A percentile compares a stretch with the other conserved stretches of the same genome.
Evolutionary conservation across 768 basidiomycete species (phyloP).

Genomic region (Kwoniella botswanensis): DNA sequence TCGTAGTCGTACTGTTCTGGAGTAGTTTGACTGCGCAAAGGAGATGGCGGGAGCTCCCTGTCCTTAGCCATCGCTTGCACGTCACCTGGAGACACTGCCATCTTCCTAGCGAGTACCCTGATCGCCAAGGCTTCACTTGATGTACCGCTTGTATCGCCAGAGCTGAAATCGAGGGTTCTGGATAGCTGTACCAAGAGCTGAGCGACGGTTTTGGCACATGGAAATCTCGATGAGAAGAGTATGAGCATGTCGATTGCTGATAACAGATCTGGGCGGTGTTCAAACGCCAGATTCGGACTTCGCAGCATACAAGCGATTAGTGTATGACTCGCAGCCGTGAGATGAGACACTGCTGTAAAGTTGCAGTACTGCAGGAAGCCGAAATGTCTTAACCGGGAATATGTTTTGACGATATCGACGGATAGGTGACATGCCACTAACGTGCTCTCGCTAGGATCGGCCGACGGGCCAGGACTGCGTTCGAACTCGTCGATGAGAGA

Average conservation of each 20-base stretch:
- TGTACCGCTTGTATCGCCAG: background rate
- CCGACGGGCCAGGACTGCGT: background rate
- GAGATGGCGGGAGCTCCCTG: background rate
- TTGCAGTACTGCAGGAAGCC: conserved; percentile 19
- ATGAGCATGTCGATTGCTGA: conserved; percentile 19
- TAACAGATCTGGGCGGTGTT: conserved; percentile 16
- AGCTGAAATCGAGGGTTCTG: conserved; percentile 3
- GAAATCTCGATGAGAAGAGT: conserved; percentile 9
- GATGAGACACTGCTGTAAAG: conserved; percentile 17
- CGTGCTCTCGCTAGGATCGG: conserved; percentile 10
- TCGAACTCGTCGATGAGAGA: conserved; percentile 20
- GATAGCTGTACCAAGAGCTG: conserved; percentile 14
- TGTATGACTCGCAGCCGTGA: conserved; percentile 21
- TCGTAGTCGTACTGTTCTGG: conserved; percentile 18
- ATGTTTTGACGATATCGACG: conserved; percentile 17
- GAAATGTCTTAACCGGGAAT: conserved; percentile 12
- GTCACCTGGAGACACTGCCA: conserved; percentile 13
- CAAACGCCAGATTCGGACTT: conserved; percentile 7
- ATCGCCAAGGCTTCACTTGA: conserved; percentile 16
- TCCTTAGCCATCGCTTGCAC: background rate
- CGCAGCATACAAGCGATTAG: conserved; percentile 20
- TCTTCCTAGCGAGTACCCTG: conserved; percentile 14
- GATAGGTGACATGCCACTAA: conserved; percentile 14
- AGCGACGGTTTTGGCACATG: conserved; percentile 7
- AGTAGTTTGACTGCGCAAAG: conserved; percentile 1